Percentiles rank a stretch among this genome's conserved stretches.
phyloP scores from a whole-genome alignment of 2,329 filamentous ascomycete species.

The Didymella pinodella region DNA sequence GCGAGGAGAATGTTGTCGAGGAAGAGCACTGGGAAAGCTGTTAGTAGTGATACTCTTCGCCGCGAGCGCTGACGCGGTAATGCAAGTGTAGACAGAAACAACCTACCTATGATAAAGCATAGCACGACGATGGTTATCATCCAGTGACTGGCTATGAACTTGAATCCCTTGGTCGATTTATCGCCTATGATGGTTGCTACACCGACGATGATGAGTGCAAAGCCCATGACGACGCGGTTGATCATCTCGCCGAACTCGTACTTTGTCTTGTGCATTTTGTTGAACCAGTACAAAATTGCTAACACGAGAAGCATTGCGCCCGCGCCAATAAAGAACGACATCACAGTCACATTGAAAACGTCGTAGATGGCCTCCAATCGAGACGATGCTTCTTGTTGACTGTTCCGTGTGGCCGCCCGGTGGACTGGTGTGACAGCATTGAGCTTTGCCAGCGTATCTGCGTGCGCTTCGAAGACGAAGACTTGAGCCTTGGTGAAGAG shows the following conservation, averaged over 20 bases:
- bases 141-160: conserved; percentile 33
- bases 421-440: conserved; percentile 28
- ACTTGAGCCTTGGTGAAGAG: conserved; percentile 35
- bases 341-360: conserved; percentile 36
- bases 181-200: conserved; percentile 29
- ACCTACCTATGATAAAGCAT: conserved; percentile 27
- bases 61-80: neutral
- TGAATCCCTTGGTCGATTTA: conserved; percentile 33
- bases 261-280: conserved; percentile 44
- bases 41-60: neutral
- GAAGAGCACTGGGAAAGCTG: conserved; percentile 19
- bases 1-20: conserved; percentile 28
- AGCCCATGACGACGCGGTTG: conserved; percentile 34
- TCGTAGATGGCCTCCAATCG: conserved; percentile 29
- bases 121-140: conserved; percentile 36
- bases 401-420: neutral
- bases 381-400: neutral
- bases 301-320: conserved; percentile 60
- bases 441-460: conserved; percentile 35
- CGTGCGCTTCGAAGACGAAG: conserved; percentile 37
- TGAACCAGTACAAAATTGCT: conserved; percentile 66
- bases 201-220: conserved; percentile 31
- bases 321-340: conserved; percentile 38
- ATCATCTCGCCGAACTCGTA: conserved; percentile 43
- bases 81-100: neutral